Evolutionary conservation across 495 filamentous ascomycete genomes (phyloP).

Genomic region (Hypoxylon rickii): DNA sequence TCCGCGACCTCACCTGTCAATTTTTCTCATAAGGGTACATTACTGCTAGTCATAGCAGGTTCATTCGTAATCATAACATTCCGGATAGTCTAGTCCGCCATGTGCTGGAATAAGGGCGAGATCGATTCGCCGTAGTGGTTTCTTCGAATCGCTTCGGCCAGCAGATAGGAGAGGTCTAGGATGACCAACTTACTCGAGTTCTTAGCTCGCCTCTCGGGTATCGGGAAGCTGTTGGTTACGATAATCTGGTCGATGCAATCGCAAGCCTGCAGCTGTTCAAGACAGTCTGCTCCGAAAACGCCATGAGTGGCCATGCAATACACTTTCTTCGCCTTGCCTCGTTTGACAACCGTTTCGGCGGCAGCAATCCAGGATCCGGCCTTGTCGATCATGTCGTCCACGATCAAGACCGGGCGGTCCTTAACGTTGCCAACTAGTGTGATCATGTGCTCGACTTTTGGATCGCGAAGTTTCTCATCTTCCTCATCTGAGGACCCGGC

Average conservation of each 20-base stretch:
- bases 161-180: slow-evolving; percentile 82
- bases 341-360: slow-evolving; percentile 95
- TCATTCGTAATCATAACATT: slow-evolving; percentile 30
- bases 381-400: slow-evolving; percentile 99
- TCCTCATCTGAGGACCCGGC: slow-evolving; percentile 85
- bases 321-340: slow-evolving; percentile 87
- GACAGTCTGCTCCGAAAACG: slow-evolving; percentile 85
- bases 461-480: slow-evolving; percentile 72
- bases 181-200: slow-evolving; percentile 82
- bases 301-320: slow-evolving; percentile 98
- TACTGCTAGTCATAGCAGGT: slow-evolving; percentile 29
- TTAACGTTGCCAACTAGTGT: slow-evolving; percentile 93
- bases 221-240: slow-evolving; percentile 96
- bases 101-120: slow-evolving; percentile 80
- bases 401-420: slow-evolving; percentile 83
- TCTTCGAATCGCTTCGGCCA: slow-evolving; percentile 89
- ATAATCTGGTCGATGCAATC: slow-evolving; percentile 91
- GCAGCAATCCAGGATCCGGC: slow-evolving; percentile 96
- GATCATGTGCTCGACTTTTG: slow-evolving; percentile 86
- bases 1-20: slow-evolving; percentile 26
- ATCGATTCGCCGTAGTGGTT: slow-evolving; percentile 94
- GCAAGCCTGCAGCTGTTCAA: slow-evolving; percentile 89
- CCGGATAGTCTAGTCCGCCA: slow-evolving; percentile 53
- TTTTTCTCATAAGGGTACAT: slow-evolving; percentile 29
- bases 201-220: slow-evolving; percentile 68